Conservation (phyloP, 108 stramenopile species). For the Poteriospumella lacustris region DNA sequence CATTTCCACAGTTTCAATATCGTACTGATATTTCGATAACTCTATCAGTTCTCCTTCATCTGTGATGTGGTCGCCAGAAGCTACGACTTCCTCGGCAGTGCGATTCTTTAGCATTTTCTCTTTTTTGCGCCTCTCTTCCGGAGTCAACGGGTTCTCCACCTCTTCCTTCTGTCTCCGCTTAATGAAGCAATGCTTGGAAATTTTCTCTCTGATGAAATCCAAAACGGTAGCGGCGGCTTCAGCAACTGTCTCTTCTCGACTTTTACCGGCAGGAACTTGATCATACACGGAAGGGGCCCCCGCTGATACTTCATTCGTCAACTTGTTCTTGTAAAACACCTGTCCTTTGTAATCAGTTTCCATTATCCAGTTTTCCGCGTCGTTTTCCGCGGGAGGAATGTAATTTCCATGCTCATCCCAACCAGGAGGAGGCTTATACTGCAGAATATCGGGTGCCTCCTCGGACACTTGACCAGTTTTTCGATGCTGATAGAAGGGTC, state of each 20-base stretch:
- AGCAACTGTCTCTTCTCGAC: background rate
- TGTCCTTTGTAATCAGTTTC: background rate
- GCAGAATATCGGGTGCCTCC: constrained; percentile 16
- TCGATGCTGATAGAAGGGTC: constrained; percentile 5
- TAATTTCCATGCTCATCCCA: constrained; percentile 21
- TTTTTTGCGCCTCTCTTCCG: background rate
- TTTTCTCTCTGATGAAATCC: background rate
- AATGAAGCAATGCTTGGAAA: background rate
- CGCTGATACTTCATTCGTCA: background rate
- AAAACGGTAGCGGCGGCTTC: background rate
- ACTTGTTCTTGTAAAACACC: constrained; percentile 10
- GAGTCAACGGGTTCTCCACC: background rate
- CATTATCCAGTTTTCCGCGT: background rate
- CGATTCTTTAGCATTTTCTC: background rate
- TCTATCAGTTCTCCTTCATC: background rate
- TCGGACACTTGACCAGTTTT: background rate
- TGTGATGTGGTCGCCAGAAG: too few species aligned
- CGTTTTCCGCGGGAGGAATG: background rate
- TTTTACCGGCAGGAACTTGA: background rate
- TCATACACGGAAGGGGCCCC: background rate
- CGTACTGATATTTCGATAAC: constrained; percentile 4
- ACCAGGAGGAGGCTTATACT: constrained; percentile 24
- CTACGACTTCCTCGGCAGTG: background rate
- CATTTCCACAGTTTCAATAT: constrained; percentile 26
- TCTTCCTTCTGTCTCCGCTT: background rate